These are phyloP conservation scores for Prunus fruticosa DNA, from an alignment of 306 rosid genomes.

Conservation along the genomic window DNA sequence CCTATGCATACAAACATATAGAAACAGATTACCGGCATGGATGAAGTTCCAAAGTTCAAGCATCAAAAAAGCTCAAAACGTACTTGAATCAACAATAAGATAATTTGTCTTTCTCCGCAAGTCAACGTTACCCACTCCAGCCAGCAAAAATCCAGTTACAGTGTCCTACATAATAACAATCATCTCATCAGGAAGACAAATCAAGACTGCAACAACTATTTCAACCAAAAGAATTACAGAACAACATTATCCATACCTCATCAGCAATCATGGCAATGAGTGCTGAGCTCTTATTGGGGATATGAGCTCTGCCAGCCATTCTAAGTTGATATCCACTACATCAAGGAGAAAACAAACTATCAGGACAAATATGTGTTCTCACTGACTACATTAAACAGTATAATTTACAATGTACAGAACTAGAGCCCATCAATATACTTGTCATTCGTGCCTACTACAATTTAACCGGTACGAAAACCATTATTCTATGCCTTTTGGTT, in stretches of 20 bases:
- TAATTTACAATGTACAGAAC: background rate
- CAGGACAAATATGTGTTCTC: background rate
- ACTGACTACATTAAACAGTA: background rate
- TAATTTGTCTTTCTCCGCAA: slow-evolving; percentile 91
- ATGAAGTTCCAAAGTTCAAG: background rate
- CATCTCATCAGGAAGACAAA: background rate
- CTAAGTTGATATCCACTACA: slow-evolving; percentile 5
- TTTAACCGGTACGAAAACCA: background rate
- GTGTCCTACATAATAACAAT: slow-evolving; percentile 57
- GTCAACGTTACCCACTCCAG: slow-evolving; percentile 96
- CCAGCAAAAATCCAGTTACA: slow-evolving; percentile 85
- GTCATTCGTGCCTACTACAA: background rate
- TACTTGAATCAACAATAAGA: slow-evolving; percentile 93
- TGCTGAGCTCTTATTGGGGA: slow-evolving; percentile 57
- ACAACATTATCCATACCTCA: slow-evolving; percentile 53
- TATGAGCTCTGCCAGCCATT: slow-evolving; percentile 72
- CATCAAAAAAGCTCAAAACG: slow-evolving; percentile 19
- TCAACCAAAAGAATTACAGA: background rate
- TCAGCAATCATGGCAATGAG: slow-evolving; percentile 94
- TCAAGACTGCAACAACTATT: background rate
- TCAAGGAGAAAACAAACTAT: background rate
- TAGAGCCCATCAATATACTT: background rate
- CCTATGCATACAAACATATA: background rate
- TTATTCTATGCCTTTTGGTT: background rate
- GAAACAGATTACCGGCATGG: background rate